A percentile compares a stretch with the other conserved stretches of the same genome.
Evolutionary conservation across 2,329 filamentous ascomycete species (phyloP).

Genomic region (Scedosporium minutisporum): DNA sequence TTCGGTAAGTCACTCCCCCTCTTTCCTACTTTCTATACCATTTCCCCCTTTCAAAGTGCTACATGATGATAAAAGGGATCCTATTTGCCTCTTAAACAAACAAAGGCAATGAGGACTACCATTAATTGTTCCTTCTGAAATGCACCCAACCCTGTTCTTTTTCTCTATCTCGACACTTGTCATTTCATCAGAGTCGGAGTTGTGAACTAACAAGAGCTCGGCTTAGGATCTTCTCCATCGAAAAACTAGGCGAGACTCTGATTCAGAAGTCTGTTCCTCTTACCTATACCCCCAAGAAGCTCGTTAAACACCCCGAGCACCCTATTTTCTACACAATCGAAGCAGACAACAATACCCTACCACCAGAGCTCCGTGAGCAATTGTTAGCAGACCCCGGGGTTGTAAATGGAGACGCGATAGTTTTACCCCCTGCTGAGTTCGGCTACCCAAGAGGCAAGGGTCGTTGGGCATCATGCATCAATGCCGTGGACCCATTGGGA

Average conservation of each 20-base stretch:
- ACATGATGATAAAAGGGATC: not conserved
- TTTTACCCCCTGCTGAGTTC: slow-evolving; percentile 72
- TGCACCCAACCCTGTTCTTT: slow-evolving; percentile 16
- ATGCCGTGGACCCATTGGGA: slow-evolving; percentile 73
- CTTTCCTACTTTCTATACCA: slow-evolving; percentile 11
- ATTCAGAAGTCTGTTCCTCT: slow-evolving; percentile 80
- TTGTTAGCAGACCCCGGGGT: slow-evolving; percentile 62
- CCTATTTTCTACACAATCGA: slow-evolving; percentile 91
- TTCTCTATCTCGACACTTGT: slow-evolving; percentile 10
- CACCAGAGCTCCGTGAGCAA: slow-evolving; percentile 65
- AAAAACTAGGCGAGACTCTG: slow-evolving; percentile 75
- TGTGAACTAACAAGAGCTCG: not conserved
- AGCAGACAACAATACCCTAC: slow-evolving; percentile 83
- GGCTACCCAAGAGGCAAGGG: slow-evolving; percentile 76
- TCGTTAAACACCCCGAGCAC: slow-evolving; percentile 79
- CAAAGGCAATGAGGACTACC: slow-evolving; percentile 8
- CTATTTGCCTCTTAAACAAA: slow-evolving; percentile 1
- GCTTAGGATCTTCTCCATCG: slow-evolving; percentile 75
- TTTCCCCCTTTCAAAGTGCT: slow-evolving; percentile 21
- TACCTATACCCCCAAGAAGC: slow-evolving; percentile 79
- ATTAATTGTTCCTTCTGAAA: slow-evolving; percentile 66
- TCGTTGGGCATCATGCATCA: slow-evolving; percentile 94
- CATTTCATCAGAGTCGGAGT: not conserved
- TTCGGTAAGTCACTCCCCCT: slow-evolving; percentile 51
- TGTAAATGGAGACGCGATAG: slow-evolving; percentile 61